These are phyloP conservation scores for Marchantia polymorpha DNA, from an alignment of 225 moss, liverwort and hornwort species.

Conservation along the genomic window DNA sequence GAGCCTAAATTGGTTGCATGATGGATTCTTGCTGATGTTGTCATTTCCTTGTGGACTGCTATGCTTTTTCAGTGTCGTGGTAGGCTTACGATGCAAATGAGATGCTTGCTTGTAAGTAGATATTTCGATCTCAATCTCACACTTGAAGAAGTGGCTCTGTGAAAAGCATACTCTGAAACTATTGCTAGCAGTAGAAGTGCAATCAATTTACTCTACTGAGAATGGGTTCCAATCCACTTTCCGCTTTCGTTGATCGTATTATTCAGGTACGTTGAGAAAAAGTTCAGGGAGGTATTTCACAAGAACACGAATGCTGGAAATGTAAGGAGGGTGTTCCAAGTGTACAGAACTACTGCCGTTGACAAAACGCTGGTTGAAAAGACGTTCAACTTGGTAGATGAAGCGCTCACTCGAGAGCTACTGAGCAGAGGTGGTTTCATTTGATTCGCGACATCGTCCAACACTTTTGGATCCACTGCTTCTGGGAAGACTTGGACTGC, in stretches of 20 bases:
- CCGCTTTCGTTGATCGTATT: not conserved
- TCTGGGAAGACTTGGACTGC: not conserved
- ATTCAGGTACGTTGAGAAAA: constrained; percentile 49
- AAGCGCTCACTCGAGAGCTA: constrained; percentile 41
- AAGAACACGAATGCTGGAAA: constrained; percentile 39
- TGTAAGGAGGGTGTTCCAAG: constrained; percentile 48
- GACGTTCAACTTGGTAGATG: constrained; percentile 60
- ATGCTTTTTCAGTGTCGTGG: not conserved
- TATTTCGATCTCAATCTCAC: not conserved
- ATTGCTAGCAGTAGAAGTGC: not conserved
- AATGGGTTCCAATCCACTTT: not conserved
- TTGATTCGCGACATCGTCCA: constrained; percentile 10
- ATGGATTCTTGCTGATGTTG: no score
- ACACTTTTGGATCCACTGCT: not conserved
- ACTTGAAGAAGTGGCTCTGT: not conserved
- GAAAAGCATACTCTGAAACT: not conserved
- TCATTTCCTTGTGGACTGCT: not conserved
- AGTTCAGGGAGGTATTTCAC: constrained; percentile 49
- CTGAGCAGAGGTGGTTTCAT: constrained; percentile 35
- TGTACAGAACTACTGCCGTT: constrained; percentile 62
- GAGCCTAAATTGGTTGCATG: no score
- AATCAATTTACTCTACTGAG: not conserved
- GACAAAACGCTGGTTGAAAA: constrained; percentile 51
- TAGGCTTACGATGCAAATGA: no score
- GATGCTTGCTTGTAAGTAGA: not conserved